Base-by-base conservation (phyloP, 1,284 basidiomycete genomes). In the Puccinia triticina region DNA sequence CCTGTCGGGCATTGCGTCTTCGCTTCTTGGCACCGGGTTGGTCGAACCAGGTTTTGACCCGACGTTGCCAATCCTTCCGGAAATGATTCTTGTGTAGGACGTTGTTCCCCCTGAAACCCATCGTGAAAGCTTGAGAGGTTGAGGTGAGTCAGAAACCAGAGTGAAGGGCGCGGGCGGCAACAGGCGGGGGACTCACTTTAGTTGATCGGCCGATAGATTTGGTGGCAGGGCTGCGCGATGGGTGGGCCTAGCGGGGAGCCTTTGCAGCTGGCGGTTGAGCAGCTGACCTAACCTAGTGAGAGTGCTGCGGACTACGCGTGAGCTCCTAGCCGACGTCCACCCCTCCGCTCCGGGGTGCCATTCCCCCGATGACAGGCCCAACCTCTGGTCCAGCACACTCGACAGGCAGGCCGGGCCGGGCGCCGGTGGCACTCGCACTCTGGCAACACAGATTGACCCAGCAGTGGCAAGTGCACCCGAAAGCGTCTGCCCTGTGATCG, bases 1-100 rank as follows among this genome's bases (percentile, higher is more conserved):
- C 90, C 89, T 94, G 92, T 89, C 97, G 94, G 77, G 96, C 95
- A 84, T 91, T 92, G 88, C 97, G 94, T 88, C 97, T 92, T 88
- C 94, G 93, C 89, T 96, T 93, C 90, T 99, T 99, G 89, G 94
- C 93, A 83, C 96, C 97, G 84, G 96, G 95, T 90, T 99, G 97
- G 91, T 99, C 94, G 88, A 99, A 99, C 96, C 96, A 96, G 87
- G 94, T 96, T 89, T 93, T 93, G 87, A 97, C 94, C 86, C 92
- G 92, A 87, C 92, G 85, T 86, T 89, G 88, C 95, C 95, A 97
- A 89, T 97, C 95, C 92, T 99, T 99, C 90, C 92, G 94, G 92
- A 98, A 98, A 88, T 98, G 96, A 90, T 96, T 96, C 88, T 90
- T 90, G 89, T 91, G 94, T 88, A 95, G 93, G 89, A 94, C 93